These are phyloP conservation scores for Penicillium desertorum DNA, from an alignment of 495 filamentous ascomycete genomes.

Conservation along the genomic window DNA sequence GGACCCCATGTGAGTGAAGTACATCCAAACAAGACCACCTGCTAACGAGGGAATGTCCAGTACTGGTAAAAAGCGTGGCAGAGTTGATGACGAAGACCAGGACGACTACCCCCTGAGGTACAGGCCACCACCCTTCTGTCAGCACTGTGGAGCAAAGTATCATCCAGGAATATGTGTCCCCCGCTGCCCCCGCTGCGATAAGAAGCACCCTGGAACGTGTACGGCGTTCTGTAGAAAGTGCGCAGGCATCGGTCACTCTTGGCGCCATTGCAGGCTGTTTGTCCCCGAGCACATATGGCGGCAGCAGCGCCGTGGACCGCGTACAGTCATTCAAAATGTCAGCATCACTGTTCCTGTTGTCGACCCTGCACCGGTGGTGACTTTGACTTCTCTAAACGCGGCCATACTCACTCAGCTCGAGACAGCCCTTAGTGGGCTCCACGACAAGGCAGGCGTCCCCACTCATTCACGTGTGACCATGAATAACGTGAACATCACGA, in stretches of 20 bases:
- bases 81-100: neutral
- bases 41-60: neutral
- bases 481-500: neutral
- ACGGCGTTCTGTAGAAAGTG: conserved; percentile 2
- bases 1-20: neutral
- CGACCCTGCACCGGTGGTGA: neutral
- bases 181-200: neutral
- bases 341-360: neutral
- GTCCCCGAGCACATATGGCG: neutral
- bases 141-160: neutral
- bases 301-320: neutral
- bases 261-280: neutral
- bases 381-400: neutral
- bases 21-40: neutral
- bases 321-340: neutral
- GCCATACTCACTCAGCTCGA: neutral
- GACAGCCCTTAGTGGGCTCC: neutral
- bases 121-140: neutral
- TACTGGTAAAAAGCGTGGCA: neutral
- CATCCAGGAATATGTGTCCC: neutral
- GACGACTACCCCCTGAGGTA: neutral
- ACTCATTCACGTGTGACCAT: neutral
- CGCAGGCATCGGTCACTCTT: neutral
- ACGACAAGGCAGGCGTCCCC: neutral
- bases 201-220: neutral